A percentile compares a stretch with the other conserved stretches of the same genome.
These are phyloP conservation scores for Tubosaeta sp. DNA, from an alignment of 768 basidiomycete genomes.

Conservation along the genomic window DNA sequence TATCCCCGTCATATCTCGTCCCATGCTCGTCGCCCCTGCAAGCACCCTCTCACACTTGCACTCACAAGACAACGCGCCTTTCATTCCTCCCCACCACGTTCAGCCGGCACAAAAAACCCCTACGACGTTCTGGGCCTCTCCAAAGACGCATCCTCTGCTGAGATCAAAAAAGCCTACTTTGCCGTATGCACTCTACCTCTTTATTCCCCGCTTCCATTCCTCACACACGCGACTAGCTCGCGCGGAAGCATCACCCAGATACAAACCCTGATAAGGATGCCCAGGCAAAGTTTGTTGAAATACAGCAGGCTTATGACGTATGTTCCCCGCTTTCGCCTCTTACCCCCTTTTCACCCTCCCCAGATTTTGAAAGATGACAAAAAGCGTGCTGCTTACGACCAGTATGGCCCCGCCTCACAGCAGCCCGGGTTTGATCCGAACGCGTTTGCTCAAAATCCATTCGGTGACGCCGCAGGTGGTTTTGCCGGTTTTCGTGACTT, in stretches of 20 bases:
- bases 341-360: conserved; percentile 17
- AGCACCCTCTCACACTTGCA: neutral
- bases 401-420: conserved; percentile 89
- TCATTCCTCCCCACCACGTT: conserved; percentile 58
- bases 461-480: conserved; percentile 48
- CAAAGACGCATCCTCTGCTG: conserved; percentile 74
- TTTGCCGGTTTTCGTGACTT: conserved; percentile 75
- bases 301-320: conserved; percentile 96
- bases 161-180: conserved; percentile 98
- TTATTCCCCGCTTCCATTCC: conserved; percentile 15
- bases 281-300: conserved; percentile 92
- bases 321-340: conserved; percentile 26
- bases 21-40: conserved; percentile 34
- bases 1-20: conserved; percentile 22
- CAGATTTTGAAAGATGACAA: conserved; percentile 93
- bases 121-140: conserved; percentile 88
- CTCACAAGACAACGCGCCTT: conserved; percentile 47
- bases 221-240: conserved; percentile 58
- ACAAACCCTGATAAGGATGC: conserved; percentile 91
- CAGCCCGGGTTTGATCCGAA: conserved; percentile 93
- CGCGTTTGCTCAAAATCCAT: conserved; percentile 60
- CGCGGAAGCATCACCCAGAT: conserved; percentile 97
- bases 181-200: conserved; percentile 50
- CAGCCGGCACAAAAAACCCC: conserved; percentile 69
- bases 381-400: conserved; percentile 87